Conservation (phyloP, 2,329 filamentous ascomycete species). For the Aureobasidium mangrovei region DNA sequence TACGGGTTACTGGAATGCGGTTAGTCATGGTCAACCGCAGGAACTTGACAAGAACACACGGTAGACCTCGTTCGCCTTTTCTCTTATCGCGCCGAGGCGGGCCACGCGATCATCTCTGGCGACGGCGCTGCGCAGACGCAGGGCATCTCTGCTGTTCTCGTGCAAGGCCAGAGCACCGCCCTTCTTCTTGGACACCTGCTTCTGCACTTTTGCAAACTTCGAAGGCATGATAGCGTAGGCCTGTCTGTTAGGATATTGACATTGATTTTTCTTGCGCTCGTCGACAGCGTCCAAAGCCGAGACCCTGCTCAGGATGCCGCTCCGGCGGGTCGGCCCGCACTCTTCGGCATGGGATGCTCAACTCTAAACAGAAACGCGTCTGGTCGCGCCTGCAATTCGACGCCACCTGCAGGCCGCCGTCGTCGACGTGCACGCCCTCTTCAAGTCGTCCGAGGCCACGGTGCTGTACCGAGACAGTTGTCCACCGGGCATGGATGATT, state of each 20-base stretch:
- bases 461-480: background rate
- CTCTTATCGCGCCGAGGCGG: constrained; percentile 58
- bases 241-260: background rate
- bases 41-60: constrained; percentile 37
- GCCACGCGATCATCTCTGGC: constrained; percentile 75
- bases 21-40: background rate
- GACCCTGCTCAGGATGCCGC: background rate
- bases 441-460: background rate
- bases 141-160: constrained; percentile 79
- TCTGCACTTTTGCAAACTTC: constrained; percentile 73
- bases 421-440: background rate
- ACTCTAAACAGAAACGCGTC: background rate
- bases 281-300: background rate
- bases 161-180: constrained; percentile 67
- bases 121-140: constrained; percentile 68
- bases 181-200: constrained; percentile 84
- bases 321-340: background rate
- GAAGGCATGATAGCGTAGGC: constrained; percentile 49
- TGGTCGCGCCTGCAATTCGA: background rate
- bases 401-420: background rate
- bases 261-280: background rate
- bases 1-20: constrained; percentile 49
- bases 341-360: too few relatives aligned
- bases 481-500: background rate
- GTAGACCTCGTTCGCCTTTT: constrained; percentile 65